Conservation (phyloP, 257 asterid species). For the Craterostigma plantagineum region DNA sequence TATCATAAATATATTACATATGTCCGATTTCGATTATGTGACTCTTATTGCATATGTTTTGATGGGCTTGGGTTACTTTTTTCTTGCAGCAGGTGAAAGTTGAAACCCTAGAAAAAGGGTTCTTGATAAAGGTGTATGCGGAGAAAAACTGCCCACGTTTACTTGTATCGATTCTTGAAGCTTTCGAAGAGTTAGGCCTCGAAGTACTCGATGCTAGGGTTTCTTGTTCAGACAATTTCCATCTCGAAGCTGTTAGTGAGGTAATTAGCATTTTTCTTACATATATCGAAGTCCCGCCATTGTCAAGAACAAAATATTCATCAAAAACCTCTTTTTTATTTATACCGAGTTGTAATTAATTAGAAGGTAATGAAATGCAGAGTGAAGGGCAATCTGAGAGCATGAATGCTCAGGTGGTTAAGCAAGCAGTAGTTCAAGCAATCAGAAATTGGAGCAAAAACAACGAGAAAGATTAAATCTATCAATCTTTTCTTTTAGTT, state of each 20-base stretch:
- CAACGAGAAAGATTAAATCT: neutral
- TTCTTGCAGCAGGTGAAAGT: slow-evolving; percentile 34
- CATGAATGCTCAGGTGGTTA: slow-evolving; percentile 41
- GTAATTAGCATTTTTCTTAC: slow-evolving; percentile 12
- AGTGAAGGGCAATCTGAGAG: slow-evolving; percentile 36
- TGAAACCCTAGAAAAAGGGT: slow-evolving; percentile 62
- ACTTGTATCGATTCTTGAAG: slow-evolving; percentile 44
- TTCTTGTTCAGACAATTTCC: slow-evolving; percentile 44
- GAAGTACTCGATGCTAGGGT: slow-evolving; percentile 66
- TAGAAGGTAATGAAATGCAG: slow-evolving; percentile 14
- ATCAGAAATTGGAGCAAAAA: slow-evolving; percentile 29
- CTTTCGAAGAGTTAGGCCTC: slow-evolving; percentile 53
- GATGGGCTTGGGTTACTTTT: neutral
- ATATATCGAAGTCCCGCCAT: neutral
- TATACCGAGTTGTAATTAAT: too few species aligned
- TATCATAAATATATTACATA: too few species aligned
- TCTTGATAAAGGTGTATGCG: slow-evolving; percentile 34
- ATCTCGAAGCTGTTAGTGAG: slow-evolving; percentile 50
- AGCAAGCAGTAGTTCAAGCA: slow-evolving; percentile 48
- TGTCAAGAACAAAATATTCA: neutral
- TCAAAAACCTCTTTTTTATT: neutral
- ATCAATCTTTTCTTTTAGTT: too few species aligned
- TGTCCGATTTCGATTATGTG: neutral
- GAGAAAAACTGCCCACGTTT: slow-evolving; percentile 43
- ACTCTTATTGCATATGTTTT: too few species aligned